phyloP scores from a whole-genome alignment of 2,329 filamentous ascomycete genomes.

The Clonostachys rosea region DNA sequence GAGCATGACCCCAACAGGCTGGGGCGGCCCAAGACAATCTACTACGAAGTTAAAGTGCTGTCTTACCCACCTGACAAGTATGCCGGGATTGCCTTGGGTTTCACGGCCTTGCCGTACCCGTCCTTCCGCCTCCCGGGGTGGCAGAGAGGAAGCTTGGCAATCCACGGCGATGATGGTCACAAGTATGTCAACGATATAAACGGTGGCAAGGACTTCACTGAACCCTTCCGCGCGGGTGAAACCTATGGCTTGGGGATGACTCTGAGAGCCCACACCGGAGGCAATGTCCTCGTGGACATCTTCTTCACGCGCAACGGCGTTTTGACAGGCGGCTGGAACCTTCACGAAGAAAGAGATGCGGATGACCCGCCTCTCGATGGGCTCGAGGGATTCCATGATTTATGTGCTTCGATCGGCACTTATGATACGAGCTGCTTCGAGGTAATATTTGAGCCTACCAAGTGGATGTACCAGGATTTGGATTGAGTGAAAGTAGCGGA shows the following conservation, averaged over 20 bases:
- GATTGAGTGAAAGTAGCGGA: background rate
- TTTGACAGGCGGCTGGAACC: conserved; percentile 59
- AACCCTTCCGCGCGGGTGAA: conserved; percentile 58
- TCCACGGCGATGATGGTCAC: conserved; percentile 79
- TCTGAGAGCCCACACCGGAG: conserved; percentile 30
- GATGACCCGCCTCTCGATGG: conserved; percentile 60
- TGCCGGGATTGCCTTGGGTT: conserved; percentile 66
- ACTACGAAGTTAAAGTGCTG: conserved; percentile 66
- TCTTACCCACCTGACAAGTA: conserved; percentile 37
- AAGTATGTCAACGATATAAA: conserved; percentile 71
- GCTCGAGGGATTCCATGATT: conserved; percentile 65
- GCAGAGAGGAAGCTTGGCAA: conserved; percentile 69
- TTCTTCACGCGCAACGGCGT: conserved; percentile 69
- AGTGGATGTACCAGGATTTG: conserved; percentile 47
- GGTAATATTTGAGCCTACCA: conserved; percentile 53
- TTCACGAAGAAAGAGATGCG: conserved; percentile 70
- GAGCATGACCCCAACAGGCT: conserved; percentile 49
- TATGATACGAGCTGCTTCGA: conserved; percentile 68
- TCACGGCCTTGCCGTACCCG: conserved; percentile 70
- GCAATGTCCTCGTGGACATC: conserved; percentile 23
- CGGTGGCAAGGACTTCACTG: conserved; percentile 67
- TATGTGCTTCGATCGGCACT: conserved; percentile 67
- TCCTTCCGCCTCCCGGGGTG: conserved; percentile 75
- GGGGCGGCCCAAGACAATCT: conserved; percentile 46
- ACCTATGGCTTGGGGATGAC: conserved; percentile 69